Evolutionary conservation across 2,329 filamentous ascomycete genomes (phyloP), one percentile per base, ranked within the genome.

Genomic region (Hymenoscyphus salicellus): DNA sequence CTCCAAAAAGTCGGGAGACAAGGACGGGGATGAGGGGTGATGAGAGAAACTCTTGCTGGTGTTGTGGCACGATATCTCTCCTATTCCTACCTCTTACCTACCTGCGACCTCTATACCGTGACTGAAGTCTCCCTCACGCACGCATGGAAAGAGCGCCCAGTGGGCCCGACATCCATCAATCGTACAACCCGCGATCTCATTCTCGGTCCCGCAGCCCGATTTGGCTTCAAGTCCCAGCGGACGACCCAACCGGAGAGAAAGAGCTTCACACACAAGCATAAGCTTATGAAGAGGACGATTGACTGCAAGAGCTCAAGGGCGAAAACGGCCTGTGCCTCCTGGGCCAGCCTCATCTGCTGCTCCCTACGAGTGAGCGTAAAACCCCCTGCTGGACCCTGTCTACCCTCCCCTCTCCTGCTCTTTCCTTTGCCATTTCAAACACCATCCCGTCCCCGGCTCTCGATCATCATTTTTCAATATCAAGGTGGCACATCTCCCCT

Each of bases 381-480:
- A 52, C 20, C 20, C 20, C 46, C 46, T 52, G 46, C 8, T 52
- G 46, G 46, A 52, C 46, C 46, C 23, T 30, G 26, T 20, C 32
- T 32, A n/a, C 57, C 32, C 33, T 59, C 32, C 57, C 23, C 58
- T 14, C 56, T 58, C 2, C 43, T n/a, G 7, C 46, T 20, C 23
- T 20, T 26, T 52, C 7, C 46, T 28, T 17, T 20, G n/a, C 46
- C 46, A 20, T 20, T 28, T 28, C 23, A 28, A 20, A 23, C 46
- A 28, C 17, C 33, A 41, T 36, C 36, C 32, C 56, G 32, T 52
- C n/a, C 46, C 30, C 55, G 28, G 55, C 55, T 33, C 55, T 56
- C 28, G 55, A 56, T 38, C 33, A 36, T 59, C 57, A 59, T 59
- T 41, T 36, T 28, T 43, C 57, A 59, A 59, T 38, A 59, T 59